A percentile compares a stretch with the other conserved stretches of the same genome.
phyloP scores from a whole-genome alignment of 352 stramenopile species.

The Plasmopara halstedii region DNA sequence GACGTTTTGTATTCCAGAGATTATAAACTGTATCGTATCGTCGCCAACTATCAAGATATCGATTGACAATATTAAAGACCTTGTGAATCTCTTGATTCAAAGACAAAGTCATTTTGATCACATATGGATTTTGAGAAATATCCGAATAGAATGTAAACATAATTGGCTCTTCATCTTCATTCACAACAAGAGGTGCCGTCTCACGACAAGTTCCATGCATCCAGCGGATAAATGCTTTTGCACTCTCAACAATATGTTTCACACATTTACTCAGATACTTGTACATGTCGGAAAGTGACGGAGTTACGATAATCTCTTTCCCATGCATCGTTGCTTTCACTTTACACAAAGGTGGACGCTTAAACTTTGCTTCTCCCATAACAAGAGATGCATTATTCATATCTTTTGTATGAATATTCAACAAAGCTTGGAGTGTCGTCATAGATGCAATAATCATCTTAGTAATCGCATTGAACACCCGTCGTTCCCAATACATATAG shows the following conservation, averaged over 20 bases:
- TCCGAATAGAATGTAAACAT: conserved; percentile 94
- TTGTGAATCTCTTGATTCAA: conserved; percentile 93
- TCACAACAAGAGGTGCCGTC: conserved; percentile 80
- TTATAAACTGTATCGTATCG: conserved; percentile 93
- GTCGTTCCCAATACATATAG: conserved; percentile 96
- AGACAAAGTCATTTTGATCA: conserved; percentile 93
- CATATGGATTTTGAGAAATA: conserved; percentile 92
- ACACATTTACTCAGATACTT: conserved; percentile 93
- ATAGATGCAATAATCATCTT: conserved; percentile 95
- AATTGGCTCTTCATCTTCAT: conserved; percentile 91
- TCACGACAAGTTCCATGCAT: conserved; percentile 94
- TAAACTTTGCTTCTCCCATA: conserved; percentile 63
- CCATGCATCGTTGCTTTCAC: conserved; percentile 93
- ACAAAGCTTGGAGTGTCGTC: conserved; percentile 89
- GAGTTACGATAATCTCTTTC: conserved; percentile 92
- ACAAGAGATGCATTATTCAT: conserved; percentile 38
- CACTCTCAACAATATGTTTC: conserved; percentile 92
- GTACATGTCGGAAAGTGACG: conserved; percentile 92
- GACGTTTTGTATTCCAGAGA: conserved; percentile 91
- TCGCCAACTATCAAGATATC: conserved; percentile 92
- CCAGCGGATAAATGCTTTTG: conserved; percentile 92
- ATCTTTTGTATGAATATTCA: conserved; percentile 87
- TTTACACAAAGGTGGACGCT: conserved; percentile 86
- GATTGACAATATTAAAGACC: conserved; percentile 91
- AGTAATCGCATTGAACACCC: conserved; percentile 95